Base-by-base conservation (phyloP, 495 filamentous ascomycete genomes). In the Podospora fimiseda region DNA sequence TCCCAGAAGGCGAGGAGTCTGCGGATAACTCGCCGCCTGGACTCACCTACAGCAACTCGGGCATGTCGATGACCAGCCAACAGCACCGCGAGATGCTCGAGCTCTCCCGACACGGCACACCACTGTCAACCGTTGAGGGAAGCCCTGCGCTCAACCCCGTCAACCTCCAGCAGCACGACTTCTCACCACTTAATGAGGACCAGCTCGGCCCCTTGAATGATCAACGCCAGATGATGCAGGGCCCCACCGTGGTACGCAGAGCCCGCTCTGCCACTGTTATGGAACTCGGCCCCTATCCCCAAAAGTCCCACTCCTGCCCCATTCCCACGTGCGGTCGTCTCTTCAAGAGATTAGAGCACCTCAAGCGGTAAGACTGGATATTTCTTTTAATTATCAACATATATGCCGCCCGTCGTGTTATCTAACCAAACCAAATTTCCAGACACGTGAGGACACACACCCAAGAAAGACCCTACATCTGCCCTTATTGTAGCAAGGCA, bases 381-480 rank as follows among this genome's bases (percentile, higher is more conserved):
- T 44, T 36, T 42, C 66, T 71, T 71, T 72, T 69, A 66, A 79
- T 76, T 83, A 63, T 74, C 61, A 55, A 54, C 52, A 59, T 60
- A 22, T 19, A 37, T 57, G 48, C 61, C 64, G 59, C 69, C 65
- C 55, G 61, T 60, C 64, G 59, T 68, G 44, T 62, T 68, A 74
- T 73, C 79, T 81, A 69, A 79, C 75, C 67, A 70, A 70, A 76
- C 68, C 70, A 70, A 72, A 76, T 73, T 79, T 85, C 71, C 69
- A 96, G 91, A 76, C 93, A 98, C 78, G 94, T 98, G 70, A 87
- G 93, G 70, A 98, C 93, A 64, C 93, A 98, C 77, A 98, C 93
- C 18, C 93, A 98, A 80, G 93, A 98, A 76, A 86, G 92, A 76
- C 93, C 93, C 60, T 98, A 98, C 71, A 84, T 89, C 61, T 98